Base-by-base conservation (phyloP, 1,284 basidiomycete species). In the Rhodofomes roseus region DNA sequence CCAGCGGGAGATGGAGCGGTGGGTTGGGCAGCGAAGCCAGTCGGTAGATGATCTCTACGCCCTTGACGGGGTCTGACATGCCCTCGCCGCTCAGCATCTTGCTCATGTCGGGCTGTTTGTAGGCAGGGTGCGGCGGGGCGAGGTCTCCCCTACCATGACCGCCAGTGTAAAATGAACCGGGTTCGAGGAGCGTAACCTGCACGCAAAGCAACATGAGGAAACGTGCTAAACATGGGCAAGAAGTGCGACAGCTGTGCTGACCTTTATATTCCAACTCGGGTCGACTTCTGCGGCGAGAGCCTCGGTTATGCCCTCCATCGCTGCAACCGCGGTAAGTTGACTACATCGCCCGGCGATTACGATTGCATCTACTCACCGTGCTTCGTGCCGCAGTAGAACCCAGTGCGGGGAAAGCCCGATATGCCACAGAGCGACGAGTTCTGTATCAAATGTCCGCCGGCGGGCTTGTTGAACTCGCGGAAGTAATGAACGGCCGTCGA, bases 241-340 rank as follows among this genome's bases (percentile, higher is more conserved):
- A 29, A 20, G 36, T 25, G 41, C 39, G 20, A 22, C 23, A 5
- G 53, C 12, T 4, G 11, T 1, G 23, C 57, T 44, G 27, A 74
- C 76, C 63, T 74, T 74, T 65, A 79, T 78, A 60, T 77, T 77
- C 78, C 77, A 79, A 1, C 62, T 67, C 0, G 76, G 75, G 57
- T 73, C 66, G n/a, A 79, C 54, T 60, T 79, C 76, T 23, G 63
- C 57, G 2, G 60, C 63, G 4, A 79, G 62, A 0, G 71, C 51
- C 25, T 76, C 70, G 8, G 69, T 72, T 16, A 77, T 41, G 3
- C 67, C 75, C 56, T 77, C 74, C 2, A 66, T 12, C 11, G 65
- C 63, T 66, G 44, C 2, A 6, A 2, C 9, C 43, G 8, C 8
- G 14, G 20, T 23, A 11, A 44, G 20, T 20, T n/a, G n/a, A n/a